These are phyloP conservation scores for Tricholoma bakamatsutake DNA, from an alignment of 768 basidiomycete species.

Conservation along the genomic window DNA sequence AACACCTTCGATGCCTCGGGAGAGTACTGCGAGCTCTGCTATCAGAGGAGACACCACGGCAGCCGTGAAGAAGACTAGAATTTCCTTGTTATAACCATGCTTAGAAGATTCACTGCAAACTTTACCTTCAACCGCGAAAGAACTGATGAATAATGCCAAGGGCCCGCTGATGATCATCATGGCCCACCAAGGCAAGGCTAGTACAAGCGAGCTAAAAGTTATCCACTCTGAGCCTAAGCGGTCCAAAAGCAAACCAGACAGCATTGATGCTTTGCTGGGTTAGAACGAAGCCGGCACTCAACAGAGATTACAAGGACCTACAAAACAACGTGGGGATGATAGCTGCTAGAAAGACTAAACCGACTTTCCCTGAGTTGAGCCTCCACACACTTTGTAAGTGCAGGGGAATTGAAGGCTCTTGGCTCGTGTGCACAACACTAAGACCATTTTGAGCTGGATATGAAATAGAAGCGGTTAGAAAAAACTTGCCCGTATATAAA, in stretches of 20 bases:
- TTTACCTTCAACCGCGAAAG: conserved; percentile 52
- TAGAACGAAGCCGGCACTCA: not conserved
- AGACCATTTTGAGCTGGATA: not conserved
- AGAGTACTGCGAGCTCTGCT: conserved; percentile 59
- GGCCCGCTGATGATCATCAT: conserved; percentile 41
- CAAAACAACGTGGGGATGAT: conserved; percentile 63
- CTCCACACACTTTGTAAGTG: conserved; percentile 46
- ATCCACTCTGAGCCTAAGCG: conserved; percentile 51
- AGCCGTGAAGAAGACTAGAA: conserved; percentile 55
- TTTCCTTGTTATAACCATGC: not conserved
- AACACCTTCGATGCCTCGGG: conserved; percentile 51
- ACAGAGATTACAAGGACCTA: conserved; percentile 22
- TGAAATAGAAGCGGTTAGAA: not conserved
- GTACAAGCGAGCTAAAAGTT: conserved; percentile 37
- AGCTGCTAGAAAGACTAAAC: conserved; percentile 61
- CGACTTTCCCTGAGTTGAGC: conserved; percentile 45
- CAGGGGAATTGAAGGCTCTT: conserved; percentile 54
- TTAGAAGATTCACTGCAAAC: not conserved
- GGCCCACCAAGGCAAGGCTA: conserved; percentile 61
- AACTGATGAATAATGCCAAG: conserved; percentile 42
- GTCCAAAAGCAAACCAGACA: conserved; percentile 58
- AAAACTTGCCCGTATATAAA: conserved; percentile 48
- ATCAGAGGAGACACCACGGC: conserved; percentile 57
- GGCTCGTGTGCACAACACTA: conserved; percentile 42
- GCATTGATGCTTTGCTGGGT: conserved; percentile 41